Evolutionary conservation across 2,329 filamentous ascomycete species (phyloP).

Genomic region (Botrytis tulipae): DNA sequence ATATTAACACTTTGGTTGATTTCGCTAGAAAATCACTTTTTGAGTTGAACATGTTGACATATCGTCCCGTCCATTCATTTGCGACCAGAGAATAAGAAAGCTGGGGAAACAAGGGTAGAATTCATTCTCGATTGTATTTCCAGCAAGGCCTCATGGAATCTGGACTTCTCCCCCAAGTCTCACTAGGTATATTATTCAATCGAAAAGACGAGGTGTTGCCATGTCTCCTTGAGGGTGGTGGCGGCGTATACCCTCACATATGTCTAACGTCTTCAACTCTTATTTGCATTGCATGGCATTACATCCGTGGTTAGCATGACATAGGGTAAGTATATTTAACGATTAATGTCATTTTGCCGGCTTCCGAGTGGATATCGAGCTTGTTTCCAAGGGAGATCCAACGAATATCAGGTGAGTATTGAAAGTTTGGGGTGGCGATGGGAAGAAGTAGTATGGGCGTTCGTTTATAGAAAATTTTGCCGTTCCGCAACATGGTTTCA

Average conservation of each 20-base stretch:
- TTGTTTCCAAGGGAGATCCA: not conserved
- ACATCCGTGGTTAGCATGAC: not conserved
- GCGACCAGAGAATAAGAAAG: slow-evolving; percentile 4
- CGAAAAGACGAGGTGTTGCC: not conserved
- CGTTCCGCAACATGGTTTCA: slow-evolving; percentile 10
- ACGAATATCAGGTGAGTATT: slow-evolving; percentile 11
- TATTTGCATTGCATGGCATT: slow-evolving; percentile 18
- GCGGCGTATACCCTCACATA: slow-evolving; percentile 17
- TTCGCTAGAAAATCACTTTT: not conserved
- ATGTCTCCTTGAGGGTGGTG: not conserved
- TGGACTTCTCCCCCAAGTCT: not conserved
- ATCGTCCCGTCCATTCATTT: not conserved
- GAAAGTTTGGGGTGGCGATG: not conserved
- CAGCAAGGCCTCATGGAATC: not conserved
- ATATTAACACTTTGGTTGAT: not conserved
- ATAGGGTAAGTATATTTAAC: not conserved
- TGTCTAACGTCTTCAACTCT: slow-evolving; percentile 29
- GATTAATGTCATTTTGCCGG: slow-evolving; percentile 3
- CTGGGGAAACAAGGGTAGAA: slow-evolving; percentile 17
- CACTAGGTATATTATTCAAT: not conserved
- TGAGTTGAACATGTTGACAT: not conserved
- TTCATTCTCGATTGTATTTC: not conserved
- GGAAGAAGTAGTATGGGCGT: not conserved
- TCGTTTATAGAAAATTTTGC: not conserved
- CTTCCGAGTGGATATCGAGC: slow-evolving; percentile 11